Evolutionary conservation across 345 rosid genomes (phyloP), one percentile per base, ranked within the genome.

Genomic region (Conringia planisiliqua): DNA sequence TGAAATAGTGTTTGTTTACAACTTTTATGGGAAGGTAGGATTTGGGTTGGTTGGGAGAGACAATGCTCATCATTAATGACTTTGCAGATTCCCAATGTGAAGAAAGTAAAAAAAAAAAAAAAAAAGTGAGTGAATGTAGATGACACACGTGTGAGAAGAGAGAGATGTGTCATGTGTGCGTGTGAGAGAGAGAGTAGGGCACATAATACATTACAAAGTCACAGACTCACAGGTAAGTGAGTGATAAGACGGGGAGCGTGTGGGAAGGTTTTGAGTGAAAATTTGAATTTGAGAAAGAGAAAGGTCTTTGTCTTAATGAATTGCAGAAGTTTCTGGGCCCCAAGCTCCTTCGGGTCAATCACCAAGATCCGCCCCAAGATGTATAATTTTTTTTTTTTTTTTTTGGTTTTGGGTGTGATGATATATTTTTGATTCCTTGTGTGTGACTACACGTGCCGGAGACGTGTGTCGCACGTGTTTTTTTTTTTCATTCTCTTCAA

Each of bases 81-180:
- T 79, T 81, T 81, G 97, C 98, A 76, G 96, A 88, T 94, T 91
- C 96, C 98, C 98, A 85, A 90, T 84, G 94, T 87, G 72, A 46
- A 44, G 16, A 58, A 13, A n/a, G 32, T 56, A 14, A 26, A 36
- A 68, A 54, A 17, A 30, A 14, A 26, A 36, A 68, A 54, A 17
- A 30, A 35, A 16, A 32, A 17, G 60, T 51, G 35, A 35, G 72
- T 67, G 62, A 32, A 54, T 47, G 60, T 63, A 43, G 54, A 18
- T 13, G 13, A 14, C 38, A 70, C 79, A 75, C 79, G 57, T 44
- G 70, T 65, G 78, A 73, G 64, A 61, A 11, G 48, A 60, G 40
- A 69, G 62, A 38, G 46, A 1, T 1, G 24, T 22, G 24, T 22
- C 24, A 22, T 22, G 72, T 51, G 44, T 16, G 47, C 2, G 72